phyloP scores from a whole-genome alignment of 768 basidiomycete species.

The Boletus reticuloceps region DNA sequence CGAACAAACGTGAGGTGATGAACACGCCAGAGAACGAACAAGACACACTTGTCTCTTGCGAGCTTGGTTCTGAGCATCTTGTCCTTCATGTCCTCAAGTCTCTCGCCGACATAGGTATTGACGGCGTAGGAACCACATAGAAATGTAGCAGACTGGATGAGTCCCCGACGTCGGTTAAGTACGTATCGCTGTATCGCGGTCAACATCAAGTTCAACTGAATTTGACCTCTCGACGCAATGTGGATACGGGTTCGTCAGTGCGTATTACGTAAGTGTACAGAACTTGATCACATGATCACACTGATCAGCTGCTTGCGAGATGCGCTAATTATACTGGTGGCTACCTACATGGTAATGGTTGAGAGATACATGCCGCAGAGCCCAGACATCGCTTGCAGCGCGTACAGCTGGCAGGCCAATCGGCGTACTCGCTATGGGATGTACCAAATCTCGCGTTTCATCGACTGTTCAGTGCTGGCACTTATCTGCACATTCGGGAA shows the following conservation, averaged over 20 bases:
- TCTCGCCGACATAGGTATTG: slow-evolving; percentile 55
- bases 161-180: slow-evolving; percentile 42
- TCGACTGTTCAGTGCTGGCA: no score
- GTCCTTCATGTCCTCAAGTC: slow-evolving; percentile 66
- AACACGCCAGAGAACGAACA: neutral
- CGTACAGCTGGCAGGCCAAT: no score
- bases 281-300: slow-evolving; percentile 4
- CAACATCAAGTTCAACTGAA: slow-evolving; percentile 37
- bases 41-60: slow-evolving; percentile 56
- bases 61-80: slow-evolving; percentile 54
- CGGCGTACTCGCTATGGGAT: no score
- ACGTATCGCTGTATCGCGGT: slow-evolving; percentile 45
- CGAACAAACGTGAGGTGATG: slow-evolving; percentile 2
- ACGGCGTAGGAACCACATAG: slow-evolving; percentile 62
- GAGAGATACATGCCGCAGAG: no score
- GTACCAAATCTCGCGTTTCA: no score
- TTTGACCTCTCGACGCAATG: neutral
- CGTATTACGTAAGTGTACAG: slow-evolving; percentile 8
- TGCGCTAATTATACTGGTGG: no score
- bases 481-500: no score
- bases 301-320: no score
- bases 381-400: no score
- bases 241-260: neutral
- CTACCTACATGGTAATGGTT: no score
- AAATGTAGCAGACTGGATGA: slow-evolving; percentile 51